Evolutionary conservation across 2,329 filamentous ascomycete genomes (phyloP).

Genomic region (Fusarium penzigii): DNA sequence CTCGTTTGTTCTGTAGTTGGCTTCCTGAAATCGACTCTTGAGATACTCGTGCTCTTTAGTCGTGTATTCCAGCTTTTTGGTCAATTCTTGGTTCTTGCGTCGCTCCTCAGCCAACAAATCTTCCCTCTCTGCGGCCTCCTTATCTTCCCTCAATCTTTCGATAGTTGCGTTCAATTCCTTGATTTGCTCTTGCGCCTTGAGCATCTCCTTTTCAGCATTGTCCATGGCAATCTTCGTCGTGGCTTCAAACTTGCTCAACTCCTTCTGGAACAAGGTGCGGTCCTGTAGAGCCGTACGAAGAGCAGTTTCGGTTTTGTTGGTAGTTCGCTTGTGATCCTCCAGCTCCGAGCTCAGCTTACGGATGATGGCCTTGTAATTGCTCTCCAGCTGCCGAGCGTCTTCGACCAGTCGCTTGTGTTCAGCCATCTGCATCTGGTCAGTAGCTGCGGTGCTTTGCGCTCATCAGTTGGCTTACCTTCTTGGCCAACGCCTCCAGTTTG

Average conservation of each 20-base stretch:
- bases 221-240: constrained; percentile 31
- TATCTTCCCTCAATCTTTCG: constrained; percentile 29
- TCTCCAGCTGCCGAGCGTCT: constrained; percentile 32
- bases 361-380: constrained; percentile 43
- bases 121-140: constrained; percentile 22
- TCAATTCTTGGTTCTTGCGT: constrained; percentile 42
- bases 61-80: constrained; percentile 41
- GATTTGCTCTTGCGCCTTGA: constrained; percentile 40
- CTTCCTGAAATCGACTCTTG: constrained; percentile 59
- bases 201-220: constrained; percentile 34
- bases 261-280: constrained; percentile 47
- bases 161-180: constrained; percentile 38
- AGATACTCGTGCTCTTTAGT: constrained; percentile 57
- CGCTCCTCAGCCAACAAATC: constrained; percentile 39
- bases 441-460: not conserved
- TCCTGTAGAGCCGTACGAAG: constrained; percentile 54
- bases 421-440: constrained; percentile 29
- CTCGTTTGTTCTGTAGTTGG: constrained; percentile 49
- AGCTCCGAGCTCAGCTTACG: constrained; percentile 46
- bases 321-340: constrained; percentile 46
- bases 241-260: constrained; percentile 43
- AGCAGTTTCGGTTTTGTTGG: constrained; percentile 46
- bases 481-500: constrained; percentile 41
- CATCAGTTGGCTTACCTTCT: constrained; percentile 33
- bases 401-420: constrained; percentile 31